Base-by-base conservation (phyloP, 176 grass and related monocot genomes). In the Carex parvula region DNA sequence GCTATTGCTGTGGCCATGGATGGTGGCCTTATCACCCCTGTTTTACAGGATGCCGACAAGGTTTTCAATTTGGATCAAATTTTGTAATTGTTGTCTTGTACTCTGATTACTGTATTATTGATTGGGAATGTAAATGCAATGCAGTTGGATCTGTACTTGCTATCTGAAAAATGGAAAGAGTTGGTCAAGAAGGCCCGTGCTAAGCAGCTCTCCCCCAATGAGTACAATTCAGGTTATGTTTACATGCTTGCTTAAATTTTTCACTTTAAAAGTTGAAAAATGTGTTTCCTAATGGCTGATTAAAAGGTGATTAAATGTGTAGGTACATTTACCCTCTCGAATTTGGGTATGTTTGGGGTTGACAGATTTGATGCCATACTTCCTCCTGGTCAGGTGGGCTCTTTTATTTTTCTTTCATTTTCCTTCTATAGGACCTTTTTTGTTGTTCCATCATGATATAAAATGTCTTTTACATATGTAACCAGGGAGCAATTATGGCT, bases 261-360 rank as follows among this genome's bases (percentile, higher is more conserved):
- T 60, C 15, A 18, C 48, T 78, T 78, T 57, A 6, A 57, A 78
- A 78, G 26, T 17, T 56, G 26, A 10, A 52, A 75, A 75, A 3
- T 75, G n/a, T 29, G 11, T 54, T 29, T 29, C 2, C 12, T 2
- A 56, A 32, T 78, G 5, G 73, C 14, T 78, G 73, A 78, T 57
- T 78, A 52, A 26, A 32, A 56, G 22, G 13, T 42, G 65, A 33
- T 87, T 33, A 79, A 41, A 29, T 90, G 11, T 86, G 18, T 78
- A 99, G 96, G 96, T 29, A 93, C 93, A 8, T 98, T 95, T 98
- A 89, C 91, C 1, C 79, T 99, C 3, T 99, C 96, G 18, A 99
- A 99, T 89, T 80, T 99, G 70, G 91, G 93, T 90, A 95, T 95
- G 96, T 99, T 95, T 92, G 96, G 96, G 14, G 93, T 99, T 3